phyloP scores from a whole-genome alignment of 2,329 filamentous ascomycete species.

The Colletotrichum graminicola region DNA sequence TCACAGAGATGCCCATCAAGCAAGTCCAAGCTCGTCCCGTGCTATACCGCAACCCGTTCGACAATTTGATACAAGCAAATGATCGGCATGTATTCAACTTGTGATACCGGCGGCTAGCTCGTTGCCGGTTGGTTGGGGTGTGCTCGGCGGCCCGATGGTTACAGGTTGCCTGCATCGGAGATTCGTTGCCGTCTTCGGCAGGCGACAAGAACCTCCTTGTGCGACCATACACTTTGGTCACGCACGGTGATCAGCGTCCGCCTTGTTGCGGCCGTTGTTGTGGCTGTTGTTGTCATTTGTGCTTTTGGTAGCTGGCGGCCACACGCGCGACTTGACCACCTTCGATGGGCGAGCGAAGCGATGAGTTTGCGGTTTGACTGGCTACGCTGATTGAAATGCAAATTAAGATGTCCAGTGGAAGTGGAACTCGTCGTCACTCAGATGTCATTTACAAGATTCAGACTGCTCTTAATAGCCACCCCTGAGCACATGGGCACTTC shows the following conservation, averaged over 20 bases:
- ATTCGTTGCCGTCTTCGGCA: constrained; percentile 34
- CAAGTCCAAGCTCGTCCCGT: not conserved
- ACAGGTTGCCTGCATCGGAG: constrained; percentile 23
- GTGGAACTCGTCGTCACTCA: not conserved
- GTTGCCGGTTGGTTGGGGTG: not conserved
- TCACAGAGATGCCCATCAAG: not conserved
- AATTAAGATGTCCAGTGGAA: rapidly evolving
- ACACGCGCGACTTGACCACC: not conserved
- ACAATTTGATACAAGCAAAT: not conserved
- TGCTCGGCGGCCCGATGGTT: not conserved
- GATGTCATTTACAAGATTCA: not conserved
- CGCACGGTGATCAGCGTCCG: not conserved
- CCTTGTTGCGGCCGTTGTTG: not conserved
- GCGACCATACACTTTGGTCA: not conserved
- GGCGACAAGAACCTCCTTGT: constrained; percentile 14
- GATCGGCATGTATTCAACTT: not conserved
- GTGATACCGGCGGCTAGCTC: not conserved
- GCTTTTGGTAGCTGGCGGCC: constrained; percentile 16
- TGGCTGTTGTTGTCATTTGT: constrained; percentile 3
- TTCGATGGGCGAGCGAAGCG: not conserved
- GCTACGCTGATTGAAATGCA: no score
- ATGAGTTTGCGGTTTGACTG: not conserved
- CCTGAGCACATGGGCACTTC: not conserved
- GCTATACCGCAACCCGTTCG: not conserved
- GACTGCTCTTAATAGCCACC: not conserved